Evolutionary conservation across 352 stramenopile genomes (phyloP).

Genomic region (Pseudoperonospora humuli): DNA sequence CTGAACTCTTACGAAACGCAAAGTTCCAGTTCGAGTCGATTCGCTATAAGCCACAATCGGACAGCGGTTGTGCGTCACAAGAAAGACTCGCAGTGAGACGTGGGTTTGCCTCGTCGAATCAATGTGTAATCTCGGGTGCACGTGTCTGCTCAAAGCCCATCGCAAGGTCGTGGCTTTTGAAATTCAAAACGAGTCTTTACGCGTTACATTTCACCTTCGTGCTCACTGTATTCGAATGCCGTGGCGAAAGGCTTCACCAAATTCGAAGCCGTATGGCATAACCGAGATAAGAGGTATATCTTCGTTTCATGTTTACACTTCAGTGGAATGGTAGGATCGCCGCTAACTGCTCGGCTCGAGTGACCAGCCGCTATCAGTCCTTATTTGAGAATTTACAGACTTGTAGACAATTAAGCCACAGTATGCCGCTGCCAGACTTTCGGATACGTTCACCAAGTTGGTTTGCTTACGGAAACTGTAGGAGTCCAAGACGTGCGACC

Average conservation of each 20-base stretch:
- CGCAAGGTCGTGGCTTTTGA: conserved; percentile 5
- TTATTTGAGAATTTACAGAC: conserved; percentile 27
- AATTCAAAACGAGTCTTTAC: conserved; percentile 4
- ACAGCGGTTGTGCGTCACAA: background rate
- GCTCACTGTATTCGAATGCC: too few relatives aligned
- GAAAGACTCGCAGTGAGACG: background rate
- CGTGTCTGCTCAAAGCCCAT: conserved; percentile 3
- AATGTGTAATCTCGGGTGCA: conserved; percentile 15
- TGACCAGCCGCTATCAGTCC: background rate
- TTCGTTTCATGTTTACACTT: conserved; percentile 8
- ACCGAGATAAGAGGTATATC: background rate
- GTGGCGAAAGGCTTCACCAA: conserved; percentile 1
- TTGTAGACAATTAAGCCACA: conserved; percentile 1
- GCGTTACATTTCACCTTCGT: conserved; percentile 18
- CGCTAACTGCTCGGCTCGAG: background rate
- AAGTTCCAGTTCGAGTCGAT: background rate
- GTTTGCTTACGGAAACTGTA: conserved; percentile 2
- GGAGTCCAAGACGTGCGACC: background rate
- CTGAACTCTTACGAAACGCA: background rate
- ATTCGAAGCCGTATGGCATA: conserved; percentile 2
- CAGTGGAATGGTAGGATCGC: conserved; percentile 4
- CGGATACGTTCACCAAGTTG: conserved; percentile 8
- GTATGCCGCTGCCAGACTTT: conserved; percentile 20
- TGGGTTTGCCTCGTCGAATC: background rate
- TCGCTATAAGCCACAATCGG: conserved; percentile 6